phyloP scores from a whole-genome alignment of 768 basidiomycete species.

The Infundibulicybe gibba region DNA sequence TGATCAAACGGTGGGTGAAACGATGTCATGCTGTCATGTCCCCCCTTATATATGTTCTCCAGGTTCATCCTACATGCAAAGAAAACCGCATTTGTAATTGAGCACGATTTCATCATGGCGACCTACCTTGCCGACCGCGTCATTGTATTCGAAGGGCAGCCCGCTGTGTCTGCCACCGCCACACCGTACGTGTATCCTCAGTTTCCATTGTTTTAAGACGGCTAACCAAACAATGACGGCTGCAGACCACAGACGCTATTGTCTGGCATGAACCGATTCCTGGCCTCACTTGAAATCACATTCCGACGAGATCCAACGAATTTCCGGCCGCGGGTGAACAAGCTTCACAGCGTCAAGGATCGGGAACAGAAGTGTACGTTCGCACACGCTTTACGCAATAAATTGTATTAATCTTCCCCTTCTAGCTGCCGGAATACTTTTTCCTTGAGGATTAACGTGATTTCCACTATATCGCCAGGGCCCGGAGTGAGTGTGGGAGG shows the following conservation, averaged over 20 bases:
- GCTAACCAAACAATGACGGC: constrained; percentile 1
- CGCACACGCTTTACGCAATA: background rate
- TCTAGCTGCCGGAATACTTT: constrained; percentile 82
- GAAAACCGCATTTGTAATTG: constrained; percentile 98
- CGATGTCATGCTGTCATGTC: background rate
- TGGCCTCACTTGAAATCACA: constrained; percentile 93
- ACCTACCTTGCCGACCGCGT: constrained; percentile 98
- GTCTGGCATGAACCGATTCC: constrained; percentile 87
- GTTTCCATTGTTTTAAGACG: background rate
- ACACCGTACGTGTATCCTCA: constrained; percentile 61
- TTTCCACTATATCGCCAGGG: too few species aligned
- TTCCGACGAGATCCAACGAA: constrained; percentile 98
- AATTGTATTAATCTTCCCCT: constrained; percentile 4
- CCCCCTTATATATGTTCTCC: constrained; percentile 2
- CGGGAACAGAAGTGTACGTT: constrained; percentile 78
- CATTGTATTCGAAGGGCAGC: constrained; percentile 86
- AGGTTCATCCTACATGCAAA: constrained; percentile 95
- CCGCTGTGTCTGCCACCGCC: constrained; percentile 86
- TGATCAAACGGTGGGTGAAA: constrained; percentile 81
- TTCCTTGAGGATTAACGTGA: constrained; percentile 75
- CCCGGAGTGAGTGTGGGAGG: too few species aligned
- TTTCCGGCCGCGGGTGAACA: constrained; percentile 87
- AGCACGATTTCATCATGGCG: constrained; percentile 99
- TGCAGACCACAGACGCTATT: constrained; percentile 87
- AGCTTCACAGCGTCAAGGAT: constrained; percentile 81